Conservation (phyloP, 2,329 filamentous ascomycete species). For the Cercospora sp. region DNA sequence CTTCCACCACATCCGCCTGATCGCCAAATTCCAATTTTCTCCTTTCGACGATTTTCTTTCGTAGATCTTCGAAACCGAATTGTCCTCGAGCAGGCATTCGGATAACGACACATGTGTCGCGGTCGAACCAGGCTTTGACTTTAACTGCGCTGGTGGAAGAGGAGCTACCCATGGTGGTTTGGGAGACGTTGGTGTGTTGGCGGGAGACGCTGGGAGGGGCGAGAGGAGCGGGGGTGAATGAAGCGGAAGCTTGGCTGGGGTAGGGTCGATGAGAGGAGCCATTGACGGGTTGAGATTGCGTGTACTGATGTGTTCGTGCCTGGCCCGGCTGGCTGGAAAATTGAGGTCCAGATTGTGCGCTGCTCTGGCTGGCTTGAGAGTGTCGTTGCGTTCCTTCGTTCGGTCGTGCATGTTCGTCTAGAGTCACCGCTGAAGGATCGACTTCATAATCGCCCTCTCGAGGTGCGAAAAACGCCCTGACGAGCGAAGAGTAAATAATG, state of each 20-base stretch:
- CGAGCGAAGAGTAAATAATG: slow-evolving; percentile 79
- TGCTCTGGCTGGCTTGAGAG: slow-evolving; percentile 37
- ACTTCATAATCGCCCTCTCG: slow-evolving; percentile 92
- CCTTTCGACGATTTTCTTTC: slow-evolving; percentile 80
- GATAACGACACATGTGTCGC: slow-evolving; percentile 84
- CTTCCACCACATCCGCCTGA: slow-evolving; percentile 37
- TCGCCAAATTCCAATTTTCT: slow-evolving; percentile 63
- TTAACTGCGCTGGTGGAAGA: slow-evolving; percentile 59
- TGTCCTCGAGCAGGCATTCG: slow-evolving; percentile 70
- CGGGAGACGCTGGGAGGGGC: slow-evolving; percentile 8
- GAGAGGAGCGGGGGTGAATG: background rate
- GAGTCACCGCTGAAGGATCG: slow-evolving; percentile 62
- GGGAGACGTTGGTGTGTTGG: slow-evolving; percentile 16
- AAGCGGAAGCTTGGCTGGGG: slow-evolving; percentile 9
- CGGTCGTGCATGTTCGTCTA: slow-evolving; percentile 68
- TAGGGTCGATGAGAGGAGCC: slow-evolving; percentile 9
- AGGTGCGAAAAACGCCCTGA: slow-evolving; percentile 87
- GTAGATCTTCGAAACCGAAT: slow-evolving; percentile 73
- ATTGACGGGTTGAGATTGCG: slow-evolving; percentile 21
- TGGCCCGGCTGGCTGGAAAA: slow-evolving; percentile 28
- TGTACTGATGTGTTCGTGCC: slow-evolving; percentile 32
- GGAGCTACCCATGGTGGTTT: slow-evolving; percentile 22
- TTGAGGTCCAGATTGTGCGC: slow-evolving; percentile 26
- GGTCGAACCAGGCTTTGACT: slow-evolving; percentile 89
- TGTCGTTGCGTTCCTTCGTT: slow-evolving; percentile 62